phyloP scores from a whole-genome alignment of 2,329 filamentous ascomycete genomes.

The Paracorniculantispora psalliotae region DNA sequence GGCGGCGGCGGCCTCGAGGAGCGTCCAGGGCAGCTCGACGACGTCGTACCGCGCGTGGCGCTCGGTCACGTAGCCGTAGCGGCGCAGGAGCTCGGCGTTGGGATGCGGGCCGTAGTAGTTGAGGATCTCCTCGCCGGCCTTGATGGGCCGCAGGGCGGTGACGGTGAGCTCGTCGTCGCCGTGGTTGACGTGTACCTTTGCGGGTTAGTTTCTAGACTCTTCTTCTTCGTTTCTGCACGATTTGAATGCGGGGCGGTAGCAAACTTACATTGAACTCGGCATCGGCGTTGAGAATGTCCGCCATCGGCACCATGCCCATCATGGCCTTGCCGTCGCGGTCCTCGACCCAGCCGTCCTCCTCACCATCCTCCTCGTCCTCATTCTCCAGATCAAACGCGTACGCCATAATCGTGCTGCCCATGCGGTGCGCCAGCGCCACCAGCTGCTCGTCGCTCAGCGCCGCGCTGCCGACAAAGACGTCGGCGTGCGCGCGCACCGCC shows the following conservation, averaged over 20 bases:
- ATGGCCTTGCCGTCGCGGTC: conserved; percentile 52
- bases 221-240: too few species aligned
- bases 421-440: conserved; percentile 60
- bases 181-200: conserved; percentile 51
- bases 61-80: conserved; percentile 82
- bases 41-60: conserved; percentile 78
- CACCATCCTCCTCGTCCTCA: conserved; percentile 52
- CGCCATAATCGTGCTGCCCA: conserved; percentile 87
- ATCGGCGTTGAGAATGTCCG: conserved; percentile 85
- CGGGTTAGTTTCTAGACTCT: background rate
- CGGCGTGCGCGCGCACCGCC: conserved; percentile 39
- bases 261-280: conserved; percentile 72
- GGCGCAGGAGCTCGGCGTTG: conserved; percentile 72
- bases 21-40: conserved; percentile 65
- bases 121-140: conserved; percentile 69
- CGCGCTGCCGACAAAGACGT: conserved; percentile 36
- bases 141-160: conserved; percentile 63
- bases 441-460: conserved; percentile 40
- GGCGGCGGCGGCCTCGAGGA: conserved; percentile 46
- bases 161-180: conserved; percentile 59
- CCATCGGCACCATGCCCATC: conserved; percentile 88
- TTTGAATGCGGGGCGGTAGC: too few species aligned
- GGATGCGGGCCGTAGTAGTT: conserved; percentile 88
- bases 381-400: conserved; percentile 80
- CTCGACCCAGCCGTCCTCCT: conserved; percentile 60